Percentiles rank a stretch among this genome's conserved stretches.
phyloP scores from a whole-genome alignment of 78 protist species.

The Dictyostelium firmibasis region DNA sequence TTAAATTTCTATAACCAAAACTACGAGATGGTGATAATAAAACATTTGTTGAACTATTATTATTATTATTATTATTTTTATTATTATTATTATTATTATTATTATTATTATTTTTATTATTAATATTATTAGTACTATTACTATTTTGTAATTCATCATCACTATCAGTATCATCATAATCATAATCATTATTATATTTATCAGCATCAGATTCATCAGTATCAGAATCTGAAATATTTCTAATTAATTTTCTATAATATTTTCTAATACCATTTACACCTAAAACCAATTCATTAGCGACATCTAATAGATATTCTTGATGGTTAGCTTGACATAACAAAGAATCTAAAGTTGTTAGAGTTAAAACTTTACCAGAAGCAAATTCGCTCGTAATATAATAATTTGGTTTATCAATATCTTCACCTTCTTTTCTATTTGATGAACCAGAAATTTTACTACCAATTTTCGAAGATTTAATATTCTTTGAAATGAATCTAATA shows the following conservation, averaged over 20 bases:
- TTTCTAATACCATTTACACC: conserved; percentile 75
- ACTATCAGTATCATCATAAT: neutral
- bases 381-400: conserved; percentile 67
- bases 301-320: conserved; percentile 61
- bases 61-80: neutral
- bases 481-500: conserved; percentile 60
- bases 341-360: conserved; percentile 48
- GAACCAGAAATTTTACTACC: neutral
- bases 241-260: conserved; percentile 34
- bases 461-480: conserved; percentile 14
- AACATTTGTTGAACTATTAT: neutral
- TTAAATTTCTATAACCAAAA: neutral
- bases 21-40: neutral
- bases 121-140: too few relatives aligned
- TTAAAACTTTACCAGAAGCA: conserved; percentile 60
- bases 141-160: neutral
- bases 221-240: neutral
- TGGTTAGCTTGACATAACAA: conserved; percentile 62
- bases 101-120: neutral
- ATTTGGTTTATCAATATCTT: conserved; percentile 67
- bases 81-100: neutral
- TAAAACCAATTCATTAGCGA: conserved; percentile 48
- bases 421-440: conserved; percentile 21
- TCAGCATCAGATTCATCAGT: neutral
- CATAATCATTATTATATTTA: neutral